Evolutionary conservation across 768 basidiomycete species (phyloP).

Genomic region (Boletales sp.): DNA sequence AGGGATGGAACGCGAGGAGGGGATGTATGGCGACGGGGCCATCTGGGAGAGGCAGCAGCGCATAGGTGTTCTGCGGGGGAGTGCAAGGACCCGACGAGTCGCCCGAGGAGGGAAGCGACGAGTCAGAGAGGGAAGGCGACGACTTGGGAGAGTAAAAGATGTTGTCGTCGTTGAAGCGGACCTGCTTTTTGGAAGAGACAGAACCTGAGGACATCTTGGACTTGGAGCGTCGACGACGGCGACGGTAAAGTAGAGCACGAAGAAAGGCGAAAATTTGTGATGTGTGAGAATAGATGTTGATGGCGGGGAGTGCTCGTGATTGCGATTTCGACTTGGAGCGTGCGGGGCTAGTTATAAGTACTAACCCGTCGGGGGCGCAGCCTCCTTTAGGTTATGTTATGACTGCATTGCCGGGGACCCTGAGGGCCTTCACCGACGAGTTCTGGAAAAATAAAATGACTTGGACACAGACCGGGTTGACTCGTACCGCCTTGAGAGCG

Average conservation of each 20-base stretch:
- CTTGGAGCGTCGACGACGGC: constrained; percentile 3
- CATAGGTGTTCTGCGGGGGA: constrained; percentile 25
- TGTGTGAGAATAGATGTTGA: constrained; percentile 17
- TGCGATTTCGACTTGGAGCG: neutral
- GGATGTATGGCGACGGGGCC: constrained; percentile 31
- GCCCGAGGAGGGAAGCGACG: constrained; percentile 29
- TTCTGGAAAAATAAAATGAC: constrained; percentile 4
- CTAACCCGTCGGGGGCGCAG: constrained; percentile 23
- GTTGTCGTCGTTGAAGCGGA: constrained; percentile 32
- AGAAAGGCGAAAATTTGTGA: constrained; percentile 6
- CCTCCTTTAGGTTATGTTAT: constrained; percentile 15
- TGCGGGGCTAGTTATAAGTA: neutral
- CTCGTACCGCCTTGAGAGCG: constrained; percentile 12
- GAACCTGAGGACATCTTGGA: constrained; percentile 21
- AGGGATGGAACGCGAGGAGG: constrained; percentile 28
- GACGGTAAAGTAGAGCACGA: constrained; percentile 12
- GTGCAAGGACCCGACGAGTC: constrained; percentile 28
- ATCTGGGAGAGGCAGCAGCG: constrained; percentile 17
- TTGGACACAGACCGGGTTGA: constrained; percentile 11
- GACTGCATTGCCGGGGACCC: constrained; percentile 27
- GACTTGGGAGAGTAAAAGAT: constrained; percentile 29
- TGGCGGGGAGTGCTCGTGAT: constrained; percentile 6
- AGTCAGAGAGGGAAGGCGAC: constrained; percentile 25
- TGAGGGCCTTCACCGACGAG: neutral
- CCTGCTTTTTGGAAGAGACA: constrained; percentile 17